Base-by-base conservation (phyloP, 2,329 filamentous ascomycete genomes). In the Orbilia blumenaviensis region DNA sequence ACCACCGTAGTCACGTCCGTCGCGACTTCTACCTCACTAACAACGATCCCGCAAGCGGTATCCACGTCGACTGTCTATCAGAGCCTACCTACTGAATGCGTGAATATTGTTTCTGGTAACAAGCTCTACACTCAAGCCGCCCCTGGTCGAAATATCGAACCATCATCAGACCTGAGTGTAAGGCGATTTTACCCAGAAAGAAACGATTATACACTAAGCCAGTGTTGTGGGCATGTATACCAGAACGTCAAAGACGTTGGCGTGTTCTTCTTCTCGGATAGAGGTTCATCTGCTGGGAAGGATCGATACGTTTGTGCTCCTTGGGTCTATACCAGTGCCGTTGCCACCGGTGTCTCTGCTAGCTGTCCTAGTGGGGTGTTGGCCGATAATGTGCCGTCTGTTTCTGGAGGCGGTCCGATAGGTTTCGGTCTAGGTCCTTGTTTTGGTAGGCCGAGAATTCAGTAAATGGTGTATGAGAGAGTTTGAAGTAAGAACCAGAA, bases 371-470 rank as follows among this genome's bases (percentile, higher is more conserved):
- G 8, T 10, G 60, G 60, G 23, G 60, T 63, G 16, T 6, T 63
- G 18, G 2, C 21, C 7, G 21, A 44, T 34, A 34, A 34, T 32
- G 21, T 48, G 2, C 14, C 60, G 12, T 34, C 4, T 29, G 60
- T 63, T 21, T n/a, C 14, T 3, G 7, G 10, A 6, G 1, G 6
- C 16, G 60, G 60, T 5, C n/a, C 60, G 10, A 21, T 2, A n/a
- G 60, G 60, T 1, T 63, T 63, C 16, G 21, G 16, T 9, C 60
- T 63, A 5, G 60, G 60, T 34, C 41, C 41, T 34, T 63, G 60
- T 41, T 63, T n/a, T 18, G 60, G 60, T 34, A 2, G 1, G 14
- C 32, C 14, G 8, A 34, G 32, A 16, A 41, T 41, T 1, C 7
- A 4, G 38, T 41, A 41, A 41, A 12, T 34, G 6, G 32, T 12